Percentiles rank a stretch among this genome's conserved stretches.
phyloP scores from a whole-genome alignment of 2,329 filamentous ascomycete genomes.

The Arthrobotrys sphaeroides region DNA sequence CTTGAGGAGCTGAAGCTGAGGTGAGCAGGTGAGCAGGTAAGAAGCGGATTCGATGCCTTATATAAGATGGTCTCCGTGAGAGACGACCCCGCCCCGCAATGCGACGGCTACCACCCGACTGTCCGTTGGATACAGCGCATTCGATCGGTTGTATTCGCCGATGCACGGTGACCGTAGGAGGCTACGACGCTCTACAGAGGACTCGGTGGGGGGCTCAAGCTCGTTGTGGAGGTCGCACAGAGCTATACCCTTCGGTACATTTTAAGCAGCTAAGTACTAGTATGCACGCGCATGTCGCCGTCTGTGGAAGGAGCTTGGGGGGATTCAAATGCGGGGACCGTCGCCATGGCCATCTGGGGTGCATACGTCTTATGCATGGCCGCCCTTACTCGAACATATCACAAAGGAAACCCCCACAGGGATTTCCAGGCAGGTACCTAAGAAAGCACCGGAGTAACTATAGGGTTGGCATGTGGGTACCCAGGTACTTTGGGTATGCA shows the following conservation, averaged over 20 bases:
- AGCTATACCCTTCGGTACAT: not conserved
- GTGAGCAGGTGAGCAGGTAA: not conserved
- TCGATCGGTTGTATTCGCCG: not conserved
- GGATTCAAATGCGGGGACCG: not conserved
- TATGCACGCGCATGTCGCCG: not conserved
- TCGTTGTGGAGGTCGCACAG: not conserved
- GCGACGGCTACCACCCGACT: not conserved
- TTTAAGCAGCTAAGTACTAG: slow-evolving; percentile 1
- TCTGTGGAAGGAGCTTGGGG: not conserved
- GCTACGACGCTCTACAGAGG: too few relatives aligned
- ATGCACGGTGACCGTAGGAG: not conserved
- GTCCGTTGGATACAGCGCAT: too few relatives aligned
- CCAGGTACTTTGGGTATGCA: too few relatives aligned
- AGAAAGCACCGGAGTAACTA: too few relatives aligned
- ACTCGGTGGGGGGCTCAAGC: not conserved
- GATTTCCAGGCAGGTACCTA: not conserved
- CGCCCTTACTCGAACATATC: not conserved
- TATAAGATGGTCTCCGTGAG: not conserved
- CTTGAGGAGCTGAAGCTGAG: too few relatives aligned
- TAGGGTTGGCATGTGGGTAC: too few relatives aligned
- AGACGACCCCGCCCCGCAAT: too few relatives aligned
- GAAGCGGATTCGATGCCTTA: not conserved
- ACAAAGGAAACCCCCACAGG: not conserved
- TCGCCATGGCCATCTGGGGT: not conserved
- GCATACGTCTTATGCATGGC: not conserved